Evolutionary conservation across 2,329 filamentous ascomycete genomes (phyloP).

Genomic region (Orbilia ellipsospora): DNA sequence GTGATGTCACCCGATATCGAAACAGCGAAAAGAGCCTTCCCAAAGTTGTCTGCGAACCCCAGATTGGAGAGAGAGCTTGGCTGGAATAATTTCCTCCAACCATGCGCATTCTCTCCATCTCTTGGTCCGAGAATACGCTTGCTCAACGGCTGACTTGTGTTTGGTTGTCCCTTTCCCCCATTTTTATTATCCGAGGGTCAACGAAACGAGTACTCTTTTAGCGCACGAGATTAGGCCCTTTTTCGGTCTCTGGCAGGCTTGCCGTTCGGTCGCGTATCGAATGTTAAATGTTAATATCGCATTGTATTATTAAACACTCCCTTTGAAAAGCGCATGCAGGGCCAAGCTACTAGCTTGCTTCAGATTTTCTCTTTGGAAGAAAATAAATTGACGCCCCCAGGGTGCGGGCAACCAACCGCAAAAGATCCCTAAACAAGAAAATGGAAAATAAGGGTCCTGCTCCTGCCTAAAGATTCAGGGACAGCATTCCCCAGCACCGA

Average conservation of each 20-base stretch:
- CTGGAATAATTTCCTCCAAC: too few relatives aligned
- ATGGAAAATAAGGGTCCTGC: neutral
- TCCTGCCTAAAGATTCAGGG: constrained; percentile 17
- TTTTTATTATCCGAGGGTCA: neutral
- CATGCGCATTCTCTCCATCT: too few relatives aligned
- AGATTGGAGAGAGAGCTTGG: neutral
- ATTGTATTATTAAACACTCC: neutral
- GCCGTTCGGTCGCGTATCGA: constrained; percentile 44
- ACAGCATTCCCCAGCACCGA: neutral
- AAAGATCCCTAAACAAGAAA: neutral
- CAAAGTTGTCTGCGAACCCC: neutral
- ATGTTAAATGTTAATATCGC: constrained; percentile 6
- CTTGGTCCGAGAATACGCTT: too few relatives aligned
- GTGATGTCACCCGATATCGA: constrained; percentile 34
- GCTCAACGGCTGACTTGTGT: neutral
- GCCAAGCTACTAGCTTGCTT: constrained; percentile 50
- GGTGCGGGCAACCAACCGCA: constrained; percentile 13
- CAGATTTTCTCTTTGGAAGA: constrained; percentile 17
- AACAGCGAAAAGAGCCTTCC: constrained; percentile 1
- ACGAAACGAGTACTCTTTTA: neutral
- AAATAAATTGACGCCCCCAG: neutral
- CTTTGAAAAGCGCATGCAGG: constrained; percentile 39
- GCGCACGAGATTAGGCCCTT: neutral
- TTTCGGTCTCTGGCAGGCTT: too few relatives aligned
- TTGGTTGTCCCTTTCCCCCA: neutral